phyloP scores from a whole-genome alignment of 2,329 filamentous ascomycete genomes.

The Elsinoe batatas region DNA sequence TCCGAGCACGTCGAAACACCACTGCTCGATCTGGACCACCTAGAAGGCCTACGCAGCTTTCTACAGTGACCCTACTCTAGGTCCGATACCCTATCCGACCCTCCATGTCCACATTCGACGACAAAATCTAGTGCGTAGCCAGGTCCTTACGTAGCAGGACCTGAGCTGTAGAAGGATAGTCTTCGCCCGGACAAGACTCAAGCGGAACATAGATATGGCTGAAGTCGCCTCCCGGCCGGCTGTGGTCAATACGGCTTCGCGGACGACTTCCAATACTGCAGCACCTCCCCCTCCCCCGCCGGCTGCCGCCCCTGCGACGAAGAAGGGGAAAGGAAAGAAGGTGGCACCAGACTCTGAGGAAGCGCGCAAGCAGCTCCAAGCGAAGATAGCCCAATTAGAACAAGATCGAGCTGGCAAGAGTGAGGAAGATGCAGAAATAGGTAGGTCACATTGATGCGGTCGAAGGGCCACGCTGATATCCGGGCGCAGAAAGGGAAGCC shows the following conservation, averaged over 20 bases:
- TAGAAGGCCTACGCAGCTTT: no score
- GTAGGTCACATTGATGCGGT: constrained; percentile 42
- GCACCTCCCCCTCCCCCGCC: constrained; percentile 32
- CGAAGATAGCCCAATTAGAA: constrained; percentile 91
- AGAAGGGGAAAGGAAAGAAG: constrained; percentile 81
- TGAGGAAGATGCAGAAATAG: constrained; percentile 91
- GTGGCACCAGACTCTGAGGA: constrained; percentile 63
- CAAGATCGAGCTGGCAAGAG: constrained; percentile 88
- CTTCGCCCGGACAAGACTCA: no score
- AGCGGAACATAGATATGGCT: constrained; percentile 10
- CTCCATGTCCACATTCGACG: not conserved
- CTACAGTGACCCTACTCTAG: no score
- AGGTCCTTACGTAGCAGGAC: not conserved
- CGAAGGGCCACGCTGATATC: constrained; percentile 1
- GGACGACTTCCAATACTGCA: constrained; percentile 24
- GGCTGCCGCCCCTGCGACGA: constrained; percentile 44
- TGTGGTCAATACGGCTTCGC: constrained; percentile 23
- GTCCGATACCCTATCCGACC: not conserved
- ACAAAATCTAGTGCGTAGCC: constrained; percentile 6
- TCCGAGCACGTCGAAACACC: not conserved
- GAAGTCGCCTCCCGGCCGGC: constrained; percentile 20
- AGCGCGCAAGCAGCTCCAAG: constrained; percentile 81
- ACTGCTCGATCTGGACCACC: no score
- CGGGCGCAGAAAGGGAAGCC: constrained; percentile 68
- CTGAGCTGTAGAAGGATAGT: not conserved